Conservation (phyloP, 306 rosid species). For the Parietaria judaica region DNA sequence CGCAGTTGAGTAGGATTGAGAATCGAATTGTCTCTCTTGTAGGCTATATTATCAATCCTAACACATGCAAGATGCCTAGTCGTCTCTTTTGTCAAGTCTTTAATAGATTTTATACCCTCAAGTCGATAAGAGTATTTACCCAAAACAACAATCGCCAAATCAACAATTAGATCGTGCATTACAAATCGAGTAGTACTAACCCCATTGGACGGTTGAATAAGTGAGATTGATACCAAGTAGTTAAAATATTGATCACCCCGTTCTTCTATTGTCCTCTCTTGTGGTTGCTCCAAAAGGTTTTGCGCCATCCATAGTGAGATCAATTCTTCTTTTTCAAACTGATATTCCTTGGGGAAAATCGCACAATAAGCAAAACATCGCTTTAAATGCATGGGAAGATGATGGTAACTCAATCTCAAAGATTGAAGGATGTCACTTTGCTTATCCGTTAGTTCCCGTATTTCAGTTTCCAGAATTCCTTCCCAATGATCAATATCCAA, state of each 20-base stretch:
- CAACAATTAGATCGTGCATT: constrained; percentile 13
- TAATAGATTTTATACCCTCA: neutral
- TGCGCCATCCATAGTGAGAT: constrained; percentile 17
- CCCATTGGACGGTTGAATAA: neutral
- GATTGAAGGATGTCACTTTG: neutral
- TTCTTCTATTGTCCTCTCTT: neutral
- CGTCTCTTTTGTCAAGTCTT: neutral
- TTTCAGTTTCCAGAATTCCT: neutral
- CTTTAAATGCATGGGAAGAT: constrained; percentile 14
- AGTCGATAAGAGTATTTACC: neutral
- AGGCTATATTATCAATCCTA: neutral
- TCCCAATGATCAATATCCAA: neutral
- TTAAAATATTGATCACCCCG: neutral
- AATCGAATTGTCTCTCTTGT: neutral
- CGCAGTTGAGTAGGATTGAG: neutral
- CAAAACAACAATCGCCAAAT: neutral
- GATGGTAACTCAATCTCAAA: constrained; percentile 12
- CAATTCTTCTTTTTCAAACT: neutral
- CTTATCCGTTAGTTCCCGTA: constrained; percentile 4
- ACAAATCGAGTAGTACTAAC: neutral
- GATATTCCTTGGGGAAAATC: constrained; percentile 15
- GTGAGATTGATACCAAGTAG: neutral
- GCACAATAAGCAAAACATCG: constrained; percentile 15
- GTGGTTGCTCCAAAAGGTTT: constrained; percentile 3
- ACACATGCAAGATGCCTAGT: neutral